Evolutionary conservation across 2,329 filamentous ascomycete species (phyloP), one percentile per base, ranked within the genome.

Genomic region (Albifimbria verrucaria): DNA sequence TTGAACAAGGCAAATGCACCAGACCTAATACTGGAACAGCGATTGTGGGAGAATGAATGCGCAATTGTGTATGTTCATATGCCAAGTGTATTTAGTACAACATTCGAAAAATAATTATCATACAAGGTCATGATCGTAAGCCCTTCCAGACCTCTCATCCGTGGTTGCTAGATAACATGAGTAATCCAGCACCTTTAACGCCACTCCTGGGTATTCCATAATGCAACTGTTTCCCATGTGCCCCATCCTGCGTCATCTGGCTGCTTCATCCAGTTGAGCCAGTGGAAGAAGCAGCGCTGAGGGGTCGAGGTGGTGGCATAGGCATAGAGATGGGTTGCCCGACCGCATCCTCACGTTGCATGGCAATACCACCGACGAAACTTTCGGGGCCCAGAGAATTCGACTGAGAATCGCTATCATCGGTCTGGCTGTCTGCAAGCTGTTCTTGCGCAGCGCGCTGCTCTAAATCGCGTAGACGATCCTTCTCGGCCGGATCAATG

Each of bases 401-500:
- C 46, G 66, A 64, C 57, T 63, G 53, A 43, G 68, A 60, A 42
- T 74, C 61, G 53, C 70, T 61, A 52, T 76, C 65, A 39, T 68
- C 64, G 3, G 62, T 66, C 48, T 65, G 65, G 26, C 65, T 65
- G 23, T 68, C 65, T 42, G 60, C 54, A 32, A 72, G 59, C 57
- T 72, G 69, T 58, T 72, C 64, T 57, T 77, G 62, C 15, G 70
- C 72, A 3, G 72, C 70, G 65, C 75, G 75, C 22, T 71, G 65
- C 63, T 81, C 77, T 46, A 81, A 60, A 58, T 82, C 78, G 45
- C 68, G 71, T 49, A 82, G 63, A 36, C 83, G 72, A 59, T 76
- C 72, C 73, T 86, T 86, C 70, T 86, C 83, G 15, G 78, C 76
- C 0, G 75, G 71, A 54, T 87, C 84, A 23, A 87, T 76, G 21